Percentiles rank a stretch among this genome's conserved stretches.
These are phyloP conservation scores for Cronartium ribicola DNA, from an alignment of 1,284 basidiomycete species.

Conservation along the genomic window DNA sequence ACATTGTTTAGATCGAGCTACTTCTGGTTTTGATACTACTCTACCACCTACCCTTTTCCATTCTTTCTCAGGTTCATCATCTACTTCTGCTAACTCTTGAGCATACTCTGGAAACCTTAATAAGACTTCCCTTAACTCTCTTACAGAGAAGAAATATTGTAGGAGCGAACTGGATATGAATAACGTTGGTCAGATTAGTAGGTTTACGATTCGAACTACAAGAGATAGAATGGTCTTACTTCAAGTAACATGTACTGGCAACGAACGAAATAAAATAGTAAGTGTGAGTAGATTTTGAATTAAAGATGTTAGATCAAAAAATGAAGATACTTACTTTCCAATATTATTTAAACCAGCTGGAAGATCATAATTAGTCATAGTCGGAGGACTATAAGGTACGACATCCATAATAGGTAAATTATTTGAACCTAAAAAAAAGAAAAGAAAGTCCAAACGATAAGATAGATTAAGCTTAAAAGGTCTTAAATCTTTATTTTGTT, in stretches of 20 bases:
- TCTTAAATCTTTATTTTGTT: no score
- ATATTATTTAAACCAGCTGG: slow-evolving; percentile 85
- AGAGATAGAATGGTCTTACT: slow-evolving; percentile 19
- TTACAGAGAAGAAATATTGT: slow-evolving; percentile 92
- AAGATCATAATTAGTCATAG: slow-evolving; percentile 60
- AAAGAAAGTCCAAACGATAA: no score
- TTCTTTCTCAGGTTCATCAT: slow-evolving; percentile 55
- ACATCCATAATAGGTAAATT: slow-evolving; percentile 20
- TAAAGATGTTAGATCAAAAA: slow-evolving; percentile 80
- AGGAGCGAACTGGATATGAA: slow-evolving; percentile 25
- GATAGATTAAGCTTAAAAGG: no score
- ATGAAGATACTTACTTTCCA: slow-evolving; percentile 64
- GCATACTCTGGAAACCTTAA: slow-evolving; percentile 58
- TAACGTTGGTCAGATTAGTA: not conserved
- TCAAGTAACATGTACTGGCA: slow-evolving; percentile 42
- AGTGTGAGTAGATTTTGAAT: not conserved
- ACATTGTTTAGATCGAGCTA: slow-evolving; percentile 78
- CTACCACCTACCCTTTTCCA: slow-evolving; percentile 79
- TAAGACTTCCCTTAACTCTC: slow-evolving; percentile 72
- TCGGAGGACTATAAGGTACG: slow-evolving; percentile 43
- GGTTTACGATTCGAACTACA: no score
- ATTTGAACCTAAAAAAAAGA: not conserved
- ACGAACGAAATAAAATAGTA: slow-evolving; percentile 1
- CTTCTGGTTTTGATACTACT: slow-evolving; percentile 70
- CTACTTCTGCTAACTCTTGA: slow-evolving; percentile 54